Percentiles rank a stretch among this genome's conserved stretches.
These are phyloP conservation scores for Aaosphaeria pasadenensis DNA, from an alignment of 2,329 filamentous ascomycete species.

Conservation along the genomic window DNA sequence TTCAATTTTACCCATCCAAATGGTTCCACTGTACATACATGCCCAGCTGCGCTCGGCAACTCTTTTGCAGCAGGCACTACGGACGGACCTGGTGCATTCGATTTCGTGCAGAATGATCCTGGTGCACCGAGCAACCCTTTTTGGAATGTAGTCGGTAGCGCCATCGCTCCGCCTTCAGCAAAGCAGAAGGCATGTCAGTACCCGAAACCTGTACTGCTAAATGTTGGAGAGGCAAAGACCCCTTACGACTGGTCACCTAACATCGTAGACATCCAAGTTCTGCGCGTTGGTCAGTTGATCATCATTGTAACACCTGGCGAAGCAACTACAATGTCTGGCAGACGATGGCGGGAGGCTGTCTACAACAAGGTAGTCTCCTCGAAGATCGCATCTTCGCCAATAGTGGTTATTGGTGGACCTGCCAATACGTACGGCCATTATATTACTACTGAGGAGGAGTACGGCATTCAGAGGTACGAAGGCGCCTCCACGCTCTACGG, in stretches of 20 bases:
- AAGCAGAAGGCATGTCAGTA: slow-evolving; percentile 74
- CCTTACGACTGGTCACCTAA: slow-evolving; percentile 92
- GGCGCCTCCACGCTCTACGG: slow-evolving; percentile 92
- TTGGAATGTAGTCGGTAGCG: slow-evolving; percentile 72
- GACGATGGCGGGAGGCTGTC: slow-evolving; percentile 68
- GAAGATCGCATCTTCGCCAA: slow-evolving; percentile 17
- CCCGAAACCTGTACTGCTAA: slow-evolving; percentile 80
- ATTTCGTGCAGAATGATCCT: slow-evolving; percentile 86
- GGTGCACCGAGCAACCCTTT: slow-evolving; percentile 74
- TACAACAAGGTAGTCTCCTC: slow-evolving; percentile 22
- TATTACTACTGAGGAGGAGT: slow-evolving; percentile 76
- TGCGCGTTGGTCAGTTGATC: slow-evolving; percentile 80
- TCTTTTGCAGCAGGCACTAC: slow-evolving; percentile 91
- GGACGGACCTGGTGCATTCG: slow-evolving; percentile 86
- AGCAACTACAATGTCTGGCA: slow-evolving; percentile 87
- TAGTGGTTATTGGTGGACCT: slow-evolving; percentile 84
- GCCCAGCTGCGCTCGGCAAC: slow-evolving; percentile 84
- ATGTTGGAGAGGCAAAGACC: slow-evolving; percentile 73
- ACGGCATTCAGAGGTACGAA: slow-evolving; percentile 83
- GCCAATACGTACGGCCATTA: slow-evolving; percentile 91
- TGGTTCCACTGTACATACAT: slow-evolving; percentile 68
- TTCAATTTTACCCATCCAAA: slow-evolving; percentile 73
- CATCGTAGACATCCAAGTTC: slow-evolving; percentile 81
- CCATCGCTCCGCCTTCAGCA: slow-evolving; percentile 67
- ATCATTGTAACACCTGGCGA: slow-evolving; percentile 85